Percentiles rank a stretch among this genome's conserved stretches.
These are phyloP conservation scores for Termitomyces sp. DNA, from an alignment of 768 basidiomycete genomes.

Conservation along the genomic window DNA sequence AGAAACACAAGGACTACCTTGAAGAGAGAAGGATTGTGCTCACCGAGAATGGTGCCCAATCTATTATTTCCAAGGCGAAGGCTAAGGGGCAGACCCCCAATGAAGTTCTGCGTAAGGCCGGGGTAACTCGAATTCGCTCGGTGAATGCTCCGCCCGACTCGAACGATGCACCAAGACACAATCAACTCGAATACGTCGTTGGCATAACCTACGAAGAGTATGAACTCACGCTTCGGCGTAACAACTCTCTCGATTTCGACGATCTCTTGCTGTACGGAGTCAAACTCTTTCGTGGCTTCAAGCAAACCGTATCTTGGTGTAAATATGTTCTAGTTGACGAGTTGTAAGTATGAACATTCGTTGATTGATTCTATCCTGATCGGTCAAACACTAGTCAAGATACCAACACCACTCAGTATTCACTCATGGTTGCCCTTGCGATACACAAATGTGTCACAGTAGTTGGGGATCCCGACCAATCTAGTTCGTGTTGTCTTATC, in stretches of 20 bases:
- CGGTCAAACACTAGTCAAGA: slow-evolving; percentile 50
- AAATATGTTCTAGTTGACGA: slow-evolving; percentile 76
- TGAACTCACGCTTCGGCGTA: slow-evolving; percentile 52
- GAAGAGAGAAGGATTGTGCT: slow-evolving; percentile 44
- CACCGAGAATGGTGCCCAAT: slow-evolving; percentile 51
- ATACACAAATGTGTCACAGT: slow-evolving; percentile 59
- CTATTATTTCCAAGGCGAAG: slow-evolving; percentile 74
- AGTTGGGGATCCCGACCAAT: slow-evolving; percentile 91
- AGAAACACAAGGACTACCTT: slow-evolving; percentile 49
- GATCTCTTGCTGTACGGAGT: slow-evolving; percentile 77
- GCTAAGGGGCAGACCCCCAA: slow-evolving; percentile 59
- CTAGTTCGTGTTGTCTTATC: slow-evolving; percentile 43
- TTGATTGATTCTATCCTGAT: background rate
- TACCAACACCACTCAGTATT: slow-evolving; percentile 80
- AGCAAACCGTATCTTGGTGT: slow-evolving; percentile 54
- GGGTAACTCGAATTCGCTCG: slow-evolving; percentile 10
- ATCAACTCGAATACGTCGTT: slow-evolving; percentile 37
- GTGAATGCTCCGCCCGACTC: background rate
- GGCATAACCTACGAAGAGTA: slow-evolving; percentile 64
- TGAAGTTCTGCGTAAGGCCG: slow-evolving; percentile 22
- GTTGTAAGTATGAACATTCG: slow-evolving; percentile 49
- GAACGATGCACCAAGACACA: background rate
- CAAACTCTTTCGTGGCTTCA: slow-evolving; percentile 52
- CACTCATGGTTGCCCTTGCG: slow-evolving; percentile 71
- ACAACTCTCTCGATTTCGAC: slow-evolving; percentile 84